phyloP scores from a whole-genome alignment of 768 basidiomycete species.

The Podaxis sp. region DNA sequence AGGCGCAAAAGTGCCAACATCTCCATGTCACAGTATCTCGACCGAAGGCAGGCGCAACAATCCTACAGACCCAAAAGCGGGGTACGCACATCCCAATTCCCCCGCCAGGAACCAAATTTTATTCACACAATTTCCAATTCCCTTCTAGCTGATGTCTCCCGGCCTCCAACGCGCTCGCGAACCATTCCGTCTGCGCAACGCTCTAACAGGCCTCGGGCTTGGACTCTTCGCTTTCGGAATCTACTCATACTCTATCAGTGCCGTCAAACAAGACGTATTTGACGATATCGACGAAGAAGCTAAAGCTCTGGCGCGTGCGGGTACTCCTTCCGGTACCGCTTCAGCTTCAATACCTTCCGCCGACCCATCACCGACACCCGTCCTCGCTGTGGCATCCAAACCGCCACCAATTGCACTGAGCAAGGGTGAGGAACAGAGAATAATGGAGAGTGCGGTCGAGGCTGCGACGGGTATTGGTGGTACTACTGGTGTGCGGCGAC shows the following conservation, averaged over 20 bases:
- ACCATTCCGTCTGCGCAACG: slow-evolving; percentile 20
- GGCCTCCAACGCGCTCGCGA: slow-evolving; percentile 85
- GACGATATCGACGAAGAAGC: slow-evolving; percentile 84
- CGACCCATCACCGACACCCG: neutral
- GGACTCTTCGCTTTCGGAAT: slow-evolving; percentile 77
- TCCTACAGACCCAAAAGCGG: slow-evolving; percentile 56
- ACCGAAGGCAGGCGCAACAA: slow-evolving; percentile 39
- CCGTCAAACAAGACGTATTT: slow-evolving; percentile 93
- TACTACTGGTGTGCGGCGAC: neutral
- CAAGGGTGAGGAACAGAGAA: slow-evolving; percentile 4
- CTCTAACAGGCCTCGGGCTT: slow-evolving; percentile 71
- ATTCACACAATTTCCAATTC: neutral
- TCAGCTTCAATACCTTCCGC: slow-evolving; percentile 3
- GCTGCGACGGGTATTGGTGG: neutral
- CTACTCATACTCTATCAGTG: slow-evolving; percentile 91
- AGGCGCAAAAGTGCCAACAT: neutral
- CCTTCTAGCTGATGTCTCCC: slow-evolving; percentile 73
- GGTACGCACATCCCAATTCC: slow-evolving; percentile 28
- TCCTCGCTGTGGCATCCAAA: neutral
- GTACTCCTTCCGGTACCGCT: slow-evolving; percentile 11
- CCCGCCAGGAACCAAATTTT: neutral
- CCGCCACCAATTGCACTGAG: slow-evolving; percentile 4
- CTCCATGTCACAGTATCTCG: slow-evolving; percentile 40
- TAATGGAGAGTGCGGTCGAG: slow-evolving; percentile 11
- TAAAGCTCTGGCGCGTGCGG: slow-evolving; percentile 38